Evolutionary conservation across 345 rosid species (phyloP).

Genomic region (Gossypium anomalum): DNA sequence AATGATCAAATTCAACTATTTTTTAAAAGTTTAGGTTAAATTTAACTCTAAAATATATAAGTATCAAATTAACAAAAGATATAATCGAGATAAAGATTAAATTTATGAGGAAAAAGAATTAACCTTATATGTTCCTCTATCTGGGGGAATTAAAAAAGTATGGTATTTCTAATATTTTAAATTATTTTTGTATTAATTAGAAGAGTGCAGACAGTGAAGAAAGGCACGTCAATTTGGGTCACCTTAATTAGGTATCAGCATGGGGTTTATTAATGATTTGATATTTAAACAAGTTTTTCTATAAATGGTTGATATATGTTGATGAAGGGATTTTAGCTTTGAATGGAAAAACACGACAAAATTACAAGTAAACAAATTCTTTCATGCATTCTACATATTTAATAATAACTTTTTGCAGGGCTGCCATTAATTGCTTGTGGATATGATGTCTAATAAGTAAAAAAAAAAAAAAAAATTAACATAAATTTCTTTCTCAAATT

Average conservation of each 20-base stretch:
- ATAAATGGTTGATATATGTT: neutral
- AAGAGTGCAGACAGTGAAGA: neutral
- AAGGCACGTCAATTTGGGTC: conserved; percentile 2
- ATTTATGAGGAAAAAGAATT: too few species aligned
- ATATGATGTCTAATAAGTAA: neutral
- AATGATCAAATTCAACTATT: too few species aligned
- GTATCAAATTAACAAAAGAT: too few species aligned
- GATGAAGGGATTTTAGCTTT: neutral
- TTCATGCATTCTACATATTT: neutral
- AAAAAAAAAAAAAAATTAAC: too few species aligned
- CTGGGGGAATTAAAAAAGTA: too few species aligned
- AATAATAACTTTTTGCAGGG: neutral
- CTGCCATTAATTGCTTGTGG: neutral
- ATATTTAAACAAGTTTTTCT: neutral
- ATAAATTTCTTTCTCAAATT: too few species aligned
- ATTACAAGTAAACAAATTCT: neutral
- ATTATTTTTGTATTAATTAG: neutral
- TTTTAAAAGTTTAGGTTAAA: too few species aligned
- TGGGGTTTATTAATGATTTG: neutral
- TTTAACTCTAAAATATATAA: too few species aligned
- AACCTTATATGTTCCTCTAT: too few species aligned
- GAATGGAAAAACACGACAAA: neutral
- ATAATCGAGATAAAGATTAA: too few species aligned
- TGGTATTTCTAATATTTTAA: too few species aligned
- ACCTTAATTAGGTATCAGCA: conserved; percentile 1